phyloP scores from a whole-genome alignment of 306 rosid species.

The Trichosanthes truncata region DNA sequence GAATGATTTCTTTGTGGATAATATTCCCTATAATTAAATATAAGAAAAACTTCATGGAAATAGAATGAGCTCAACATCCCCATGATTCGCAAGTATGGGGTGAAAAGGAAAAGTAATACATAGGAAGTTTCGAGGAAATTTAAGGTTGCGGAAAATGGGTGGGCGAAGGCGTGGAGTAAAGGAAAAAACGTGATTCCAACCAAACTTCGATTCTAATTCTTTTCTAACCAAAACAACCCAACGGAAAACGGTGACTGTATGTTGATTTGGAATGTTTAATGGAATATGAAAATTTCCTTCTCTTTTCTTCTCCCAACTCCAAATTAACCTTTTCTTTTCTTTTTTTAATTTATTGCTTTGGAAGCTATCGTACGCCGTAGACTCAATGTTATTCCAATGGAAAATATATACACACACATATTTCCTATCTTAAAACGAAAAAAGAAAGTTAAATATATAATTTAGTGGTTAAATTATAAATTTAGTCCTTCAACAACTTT shows the following conservation, averaged over 20 bases:
- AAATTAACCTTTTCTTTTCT: not conserved
- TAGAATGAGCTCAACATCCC: too few relatives aligned
- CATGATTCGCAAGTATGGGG: not conserved
- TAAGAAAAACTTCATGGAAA: too few relatives aligned
- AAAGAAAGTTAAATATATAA: too few relatives aligned
- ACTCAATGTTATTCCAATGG: too few relatives aligned
- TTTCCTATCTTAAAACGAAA: too few relatives aligned
- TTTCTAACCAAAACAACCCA: too few relatives aligned
- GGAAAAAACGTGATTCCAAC: not conserved
- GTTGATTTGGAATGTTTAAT: not conserved
- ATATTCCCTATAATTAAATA: too few relatives aligned
- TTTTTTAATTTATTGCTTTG: not conserved
- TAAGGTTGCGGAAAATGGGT: not conserved
- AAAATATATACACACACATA: too few relatives aligned
- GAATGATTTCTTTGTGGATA: too few relatives aligned
- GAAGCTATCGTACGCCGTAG: not conserved
- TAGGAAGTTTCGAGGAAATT: not conserved
- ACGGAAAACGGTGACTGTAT: not conserved
- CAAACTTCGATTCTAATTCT: not conserved
- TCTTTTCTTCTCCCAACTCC: not conserved
- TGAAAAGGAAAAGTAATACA: not conserved
- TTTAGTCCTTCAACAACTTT: too few relatives aligned
- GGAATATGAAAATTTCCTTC: too few relatives aligned
- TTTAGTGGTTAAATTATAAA: too few relatives aligned
- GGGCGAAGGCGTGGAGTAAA: not conserved